Conservation (phyloP, 371 early-diverging fungal species). For the Pancytospora philotis region DNA sequence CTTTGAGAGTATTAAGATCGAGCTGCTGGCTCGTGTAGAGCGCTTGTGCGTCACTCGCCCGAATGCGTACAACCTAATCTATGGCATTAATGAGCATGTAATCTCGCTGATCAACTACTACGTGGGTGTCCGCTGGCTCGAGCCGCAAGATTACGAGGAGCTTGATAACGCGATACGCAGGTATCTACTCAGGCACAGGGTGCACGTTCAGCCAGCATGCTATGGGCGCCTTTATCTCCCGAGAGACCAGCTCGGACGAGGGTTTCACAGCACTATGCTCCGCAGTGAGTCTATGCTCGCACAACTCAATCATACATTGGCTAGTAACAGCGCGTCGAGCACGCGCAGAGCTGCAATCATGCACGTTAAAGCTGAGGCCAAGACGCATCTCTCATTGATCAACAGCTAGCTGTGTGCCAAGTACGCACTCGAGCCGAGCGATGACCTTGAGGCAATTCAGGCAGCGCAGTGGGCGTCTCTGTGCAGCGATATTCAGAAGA, state of each 20-base stretch:
- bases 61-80: background rate
- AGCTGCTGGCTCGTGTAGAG: background rate
- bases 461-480: conserved; percentile 66
- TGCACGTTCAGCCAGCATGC: background rate
- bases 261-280: background rate
- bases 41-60: background rate
- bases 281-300: conserved; percentile 15
- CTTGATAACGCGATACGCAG: background rate
- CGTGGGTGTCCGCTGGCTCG: background rate
- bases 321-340: background rate
- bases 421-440: background rate
- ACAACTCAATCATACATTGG: background rate
- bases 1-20: background rate
- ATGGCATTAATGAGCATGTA: background rate
- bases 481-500: background rate
- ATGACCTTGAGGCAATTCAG: conserved; percentile 58
- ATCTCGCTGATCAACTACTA: background rate
- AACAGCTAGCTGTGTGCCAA: background rate
- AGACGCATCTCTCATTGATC: background rate
- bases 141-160: background rate
- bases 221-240: background rate
- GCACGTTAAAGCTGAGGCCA: background rate
- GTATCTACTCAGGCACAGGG: background rate
- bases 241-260: conserved; percentile 20
- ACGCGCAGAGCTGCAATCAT: background rate